A percentile compares a stretch with the other conserved stretches of the same genome.
These are phyloP conservation scores for Solanum chmielewskii DNA, from an alignment of 257 asterid genomes.

Conservation along the genomic window DNA sequence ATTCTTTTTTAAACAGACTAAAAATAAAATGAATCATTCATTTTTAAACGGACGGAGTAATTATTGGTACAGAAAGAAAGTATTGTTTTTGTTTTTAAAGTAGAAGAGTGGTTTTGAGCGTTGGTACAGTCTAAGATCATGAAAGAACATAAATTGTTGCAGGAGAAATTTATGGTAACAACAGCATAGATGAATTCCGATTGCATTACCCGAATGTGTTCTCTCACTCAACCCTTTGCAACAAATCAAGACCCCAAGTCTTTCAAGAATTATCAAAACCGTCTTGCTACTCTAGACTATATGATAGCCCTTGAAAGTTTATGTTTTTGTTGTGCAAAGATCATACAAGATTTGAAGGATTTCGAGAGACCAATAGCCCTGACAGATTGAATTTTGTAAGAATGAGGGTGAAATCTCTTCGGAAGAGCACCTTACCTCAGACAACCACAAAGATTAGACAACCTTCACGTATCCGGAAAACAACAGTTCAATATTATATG, in stretches of 20 bases:
- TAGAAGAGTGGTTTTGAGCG: conserved; percentile 20
- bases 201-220: conserved; percentile 65
- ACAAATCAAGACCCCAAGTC: not conserved
- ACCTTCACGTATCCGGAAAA: conserved; percentile 44
- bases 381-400: conserved; percentile 71
- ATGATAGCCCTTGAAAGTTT: conserved; percentile 69
- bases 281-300: conserved; percentile 77
- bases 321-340: conserved; percentile 82
- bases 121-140: conserved; percentile 22
- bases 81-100: conserved; percentile 10
- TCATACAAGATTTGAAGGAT: conserved; percentile 75
- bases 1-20: no score
- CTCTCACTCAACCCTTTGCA: conserved; percentile 46
- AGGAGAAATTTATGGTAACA: conserved; percentile 30
- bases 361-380: conserved; percentile 69
- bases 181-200: conserved; percentile 63
- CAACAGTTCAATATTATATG: not conserved
- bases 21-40: no score
- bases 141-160: conserved; percentile 27
- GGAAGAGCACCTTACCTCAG: conserved; percentile 53
- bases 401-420: conserved; percentile 23
- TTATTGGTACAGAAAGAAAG: conserved; percentile 30
- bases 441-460: conserved; percentile 57
- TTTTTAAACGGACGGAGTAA: no score
- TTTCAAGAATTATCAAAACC: not conserved